phyloP scores from a whole-genome alignment of 2,329 filamentous ascomycete species.

The Sarocladium oryzae region DNA sequence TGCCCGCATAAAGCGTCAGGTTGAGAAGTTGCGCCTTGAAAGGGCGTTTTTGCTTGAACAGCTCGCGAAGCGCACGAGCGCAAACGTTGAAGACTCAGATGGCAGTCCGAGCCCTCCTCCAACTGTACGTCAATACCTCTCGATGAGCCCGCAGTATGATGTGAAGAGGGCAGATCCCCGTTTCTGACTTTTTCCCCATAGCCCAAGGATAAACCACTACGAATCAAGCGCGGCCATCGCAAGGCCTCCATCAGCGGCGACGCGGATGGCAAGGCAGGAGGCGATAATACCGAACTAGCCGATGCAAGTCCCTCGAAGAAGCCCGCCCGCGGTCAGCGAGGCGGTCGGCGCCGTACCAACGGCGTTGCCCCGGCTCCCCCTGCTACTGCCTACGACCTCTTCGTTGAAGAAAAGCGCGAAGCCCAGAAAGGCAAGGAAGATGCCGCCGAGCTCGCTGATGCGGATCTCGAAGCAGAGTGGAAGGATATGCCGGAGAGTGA shows the following conservation, averaged over 20 bases:
- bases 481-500: conserved; percentile 43
- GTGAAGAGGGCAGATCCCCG: too few relatives aligned
- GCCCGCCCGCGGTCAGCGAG: conserved; percentile 31
- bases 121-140: conserved; percentile 48
- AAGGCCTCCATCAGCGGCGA: conserved; percentile 47
- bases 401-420: conserved; percentile 42
- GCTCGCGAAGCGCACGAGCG: conserved; percentile 65
- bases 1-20: conserved; percentile 70
- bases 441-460: conserved; percentile 35
- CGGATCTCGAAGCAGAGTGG: conserved; percentile 49
- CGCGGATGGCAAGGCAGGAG: conserved; percentile 34
- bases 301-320: conserved; percentile 16
- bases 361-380: conserved; percentile 32
- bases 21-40: conserved; percentile 88
- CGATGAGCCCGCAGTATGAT: too few relatives aligned
- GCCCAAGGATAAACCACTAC: conserved; percentile 73
- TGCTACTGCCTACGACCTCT: conserved; percentile 45
- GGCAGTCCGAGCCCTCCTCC: conserved; percentile 74
- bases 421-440: conserved; percentile 18
- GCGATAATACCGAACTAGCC: conserved; percentile 40
- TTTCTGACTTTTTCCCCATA: conserved; percentile 30
- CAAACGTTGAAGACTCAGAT: conserved; percentile 71
- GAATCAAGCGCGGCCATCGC: conserved; percentile 66
- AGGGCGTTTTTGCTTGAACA: conserved; percentile 70
- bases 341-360: conserved; percentile 26